Evolutionary conservation across 257 asterid genomes (phyloP).

Genomic region (Solanum chmielewskii): DNA sequence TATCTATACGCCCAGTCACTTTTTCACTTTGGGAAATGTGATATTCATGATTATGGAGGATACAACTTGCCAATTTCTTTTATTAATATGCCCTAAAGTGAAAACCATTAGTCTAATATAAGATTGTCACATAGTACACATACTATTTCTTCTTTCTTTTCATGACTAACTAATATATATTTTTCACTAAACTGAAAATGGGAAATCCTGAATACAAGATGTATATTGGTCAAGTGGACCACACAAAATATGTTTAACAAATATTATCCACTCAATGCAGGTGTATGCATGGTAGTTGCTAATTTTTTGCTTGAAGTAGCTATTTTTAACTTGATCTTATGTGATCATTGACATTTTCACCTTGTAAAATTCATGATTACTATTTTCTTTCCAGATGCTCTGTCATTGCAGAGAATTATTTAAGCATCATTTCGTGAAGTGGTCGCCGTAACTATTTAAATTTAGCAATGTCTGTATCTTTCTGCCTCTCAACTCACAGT

Average conservation of each 20-base stretch:
- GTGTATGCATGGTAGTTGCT: neutral
- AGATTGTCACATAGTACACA: neutral
- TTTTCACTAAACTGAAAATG: neutral
- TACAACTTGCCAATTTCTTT: neutral
- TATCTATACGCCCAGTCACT: neutral
- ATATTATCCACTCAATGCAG: neutral
- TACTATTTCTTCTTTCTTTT: neutral
- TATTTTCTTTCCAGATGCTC: neutral
- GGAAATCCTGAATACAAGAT: neutral
- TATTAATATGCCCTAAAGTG: neutral
- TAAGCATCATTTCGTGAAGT: neutral
- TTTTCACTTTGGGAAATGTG: neutral
- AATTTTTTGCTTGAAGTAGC: neutral
- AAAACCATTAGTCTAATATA: neutral
- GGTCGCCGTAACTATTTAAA: neutral
- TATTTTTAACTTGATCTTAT: neutral
- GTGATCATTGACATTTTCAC: neutral
- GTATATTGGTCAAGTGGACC: neutral
- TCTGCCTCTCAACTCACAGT: neutral
- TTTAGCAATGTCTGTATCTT: neutral
- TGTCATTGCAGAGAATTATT: neutral
- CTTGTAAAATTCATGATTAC: neutral
- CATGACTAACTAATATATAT: neutral
- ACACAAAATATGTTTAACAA: neutral
- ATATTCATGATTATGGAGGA: neutral